These are phyloP conservation scores for Oldenlandia corymbosa DNA, from an alignment of 257 asterid species.

Conservation along the genomic window DNA sequence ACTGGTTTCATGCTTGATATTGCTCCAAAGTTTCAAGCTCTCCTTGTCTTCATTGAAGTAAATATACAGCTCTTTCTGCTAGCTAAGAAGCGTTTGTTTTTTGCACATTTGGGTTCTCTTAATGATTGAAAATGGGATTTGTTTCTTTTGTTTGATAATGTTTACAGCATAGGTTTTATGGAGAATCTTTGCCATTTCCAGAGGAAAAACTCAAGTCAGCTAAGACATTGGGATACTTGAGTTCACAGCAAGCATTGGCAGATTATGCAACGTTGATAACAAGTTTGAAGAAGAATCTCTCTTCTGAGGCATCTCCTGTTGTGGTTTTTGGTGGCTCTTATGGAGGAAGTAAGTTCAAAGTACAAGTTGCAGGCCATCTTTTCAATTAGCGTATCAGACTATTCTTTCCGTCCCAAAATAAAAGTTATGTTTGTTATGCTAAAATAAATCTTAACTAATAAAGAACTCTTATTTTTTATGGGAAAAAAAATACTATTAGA, in stretches of 20 bases:
- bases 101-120: no score
- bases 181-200: conserved; percentile 71
- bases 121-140: background rate
- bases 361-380: no score
- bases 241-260: conserved; percentile 74
- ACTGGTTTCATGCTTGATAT: conserved; percentile 75
- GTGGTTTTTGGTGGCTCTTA: conserved; percentile 86
- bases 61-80: no score
- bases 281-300: conserved; percentile 59
- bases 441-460: no score
- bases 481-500: no score
- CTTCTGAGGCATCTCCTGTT: conserved; percentile 76
- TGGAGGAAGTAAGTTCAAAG: conserved; percentile 69
- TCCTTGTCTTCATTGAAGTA: conserved; percentile 68
- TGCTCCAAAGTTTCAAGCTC: conserved; percentile 65
- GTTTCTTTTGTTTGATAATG: conserved; percentile 5
- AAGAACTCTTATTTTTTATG: no score
- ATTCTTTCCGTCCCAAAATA: no score
- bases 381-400: no score
- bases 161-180: conserved; percentile 75
- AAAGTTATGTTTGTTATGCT: no score
- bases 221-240: conserved; percentile 60
- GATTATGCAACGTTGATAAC: conserved; percentile 60
- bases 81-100: conserved; percentile 1
- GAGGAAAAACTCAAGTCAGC: conserved; percentile 47